phyloP scores from a whole-genome alignment of 2,329 filamentous ascomycete genomes.

The Talaromyces funiculosus region DNA sequence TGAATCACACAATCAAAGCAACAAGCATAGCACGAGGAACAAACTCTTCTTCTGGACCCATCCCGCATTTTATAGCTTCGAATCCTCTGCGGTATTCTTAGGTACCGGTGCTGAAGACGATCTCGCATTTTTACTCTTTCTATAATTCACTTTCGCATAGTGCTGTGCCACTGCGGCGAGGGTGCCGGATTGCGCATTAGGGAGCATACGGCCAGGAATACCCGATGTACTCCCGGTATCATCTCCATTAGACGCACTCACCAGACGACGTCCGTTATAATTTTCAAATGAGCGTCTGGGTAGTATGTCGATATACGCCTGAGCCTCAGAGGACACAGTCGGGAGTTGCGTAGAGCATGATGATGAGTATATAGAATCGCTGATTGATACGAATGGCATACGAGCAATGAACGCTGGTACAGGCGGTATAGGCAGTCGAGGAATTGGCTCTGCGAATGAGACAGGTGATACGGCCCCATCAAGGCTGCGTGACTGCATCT shows the following conservation, averaged over 20 bases:
- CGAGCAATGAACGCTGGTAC: constrained; percentile 7
- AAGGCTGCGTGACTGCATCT: not conserved
- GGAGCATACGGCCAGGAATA: not conserved
- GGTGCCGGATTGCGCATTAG: not conserved
- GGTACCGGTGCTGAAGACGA: constrained; percentile 1
- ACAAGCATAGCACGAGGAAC: not conserved
- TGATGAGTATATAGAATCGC: constrained; percentile 21
- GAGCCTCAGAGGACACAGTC: constrained; percentile 10
- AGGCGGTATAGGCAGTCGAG: not conserved
- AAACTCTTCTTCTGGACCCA: not conserved
- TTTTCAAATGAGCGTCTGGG: not conserved
- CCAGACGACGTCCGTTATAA: not conserved
- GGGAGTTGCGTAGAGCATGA: constrained; percentile 12
- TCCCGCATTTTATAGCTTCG: not conserved
- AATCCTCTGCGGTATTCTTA: not conserved
- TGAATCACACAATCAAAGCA: not conserved
- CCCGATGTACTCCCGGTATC: not conserved
- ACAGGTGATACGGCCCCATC: constrained; percentile 6
- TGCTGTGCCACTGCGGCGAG: not conserved
- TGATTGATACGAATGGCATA: constrained; percentile 14
- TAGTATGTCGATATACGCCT: constrained; percentile 8
- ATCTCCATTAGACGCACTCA: not conserved
- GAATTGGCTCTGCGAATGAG: not conserved
- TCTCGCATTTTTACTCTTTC: not conserved
- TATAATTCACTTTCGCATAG: not conserved